These are phyloP conservation scores for Vigna nakashimae DNA, from an alignment of 306 rosid genomes.

Conservation along the genomic window DNA sequence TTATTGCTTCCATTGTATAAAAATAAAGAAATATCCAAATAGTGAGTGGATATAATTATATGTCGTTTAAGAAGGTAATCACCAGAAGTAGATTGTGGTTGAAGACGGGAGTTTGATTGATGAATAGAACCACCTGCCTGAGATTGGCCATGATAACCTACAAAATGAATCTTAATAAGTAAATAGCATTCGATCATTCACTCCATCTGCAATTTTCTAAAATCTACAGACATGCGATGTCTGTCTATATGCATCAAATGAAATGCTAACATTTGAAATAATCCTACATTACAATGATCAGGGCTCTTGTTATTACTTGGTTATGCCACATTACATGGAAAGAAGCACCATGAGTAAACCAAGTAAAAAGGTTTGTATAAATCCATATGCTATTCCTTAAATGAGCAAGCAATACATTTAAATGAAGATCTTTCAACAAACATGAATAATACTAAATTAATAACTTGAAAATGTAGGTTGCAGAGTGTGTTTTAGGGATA, in stretches of 20 bases:
- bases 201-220: conserved; percentile 5
- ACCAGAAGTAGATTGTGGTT: conserved; percentile 32
- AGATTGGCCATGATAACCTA: conserved; percentile 42
- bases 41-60: conserved; percentile 5
- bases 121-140: conserved; percentile 38
- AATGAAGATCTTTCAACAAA: conserved; percentile 1
- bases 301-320: conserved; percentile 8
- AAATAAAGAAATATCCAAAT: background rate
- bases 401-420: background rate
- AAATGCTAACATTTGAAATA: conserved; percentile 6
- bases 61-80: conserved; percentile 38
- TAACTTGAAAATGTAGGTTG: background rate
- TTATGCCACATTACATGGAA: conserved; percentile 9
- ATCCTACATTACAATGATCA: background rate
- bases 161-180: conserved; percentile 31
- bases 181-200: conserved; percentile 14
- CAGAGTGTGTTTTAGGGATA: background rate
- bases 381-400: conserved; percentile 24
- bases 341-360: conserved; percentile 13
- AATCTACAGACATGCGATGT: background rate
- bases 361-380: background rate
- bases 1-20: conserved; percentile 27
- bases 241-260: conserved; percentile 7
- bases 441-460: background rate
- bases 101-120: conserved; percentile 34